Conservation (phyloP, 2,329 filamentous ascomycete species). For the Thielaviopsis cerberus region DNA sequence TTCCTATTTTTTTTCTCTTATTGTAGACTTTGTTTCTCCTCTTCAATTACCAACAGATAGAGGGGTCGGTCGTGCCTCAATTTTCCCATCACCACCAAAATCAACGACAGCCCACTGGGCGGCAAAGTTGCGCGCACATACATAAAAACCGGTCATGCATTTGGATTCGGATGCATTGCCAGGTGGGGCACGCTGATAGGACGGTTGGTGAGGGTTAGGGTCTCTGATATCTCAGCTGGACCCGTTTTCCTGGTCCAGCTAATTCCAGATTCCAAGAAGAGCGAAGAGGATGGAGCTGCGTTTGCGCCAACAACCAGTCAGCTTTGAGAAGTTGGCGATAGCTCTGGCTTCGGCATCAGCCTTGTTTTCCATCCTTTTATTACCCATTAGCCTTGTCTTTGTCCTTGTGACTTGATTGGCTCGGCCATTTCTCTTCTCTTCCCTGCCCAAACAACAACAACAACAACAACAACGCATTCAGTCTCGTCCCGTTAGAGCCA, state of each 20-base stretch:
- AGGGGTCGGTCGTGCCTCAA: no score
- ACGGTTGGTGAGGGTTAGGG: neutral
- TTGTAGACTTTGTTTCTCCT: no score
- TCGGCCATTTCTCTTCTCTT: neutral
- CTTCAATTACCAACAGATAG: no score
- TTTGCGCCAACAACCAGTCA: neutral
- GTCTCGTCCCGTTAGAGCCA: neutral
- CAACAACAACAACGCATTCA: no score
- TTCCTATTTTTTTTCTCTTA: no score
- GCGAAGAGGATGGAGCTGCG: neutral
- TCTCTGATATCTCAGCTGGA: neutral
- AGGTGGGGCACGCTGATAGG: neutral
- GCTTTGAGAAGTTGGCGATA: neutral
- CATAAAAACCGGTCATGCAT: no score
- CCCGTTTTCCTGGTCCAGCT: neutral
- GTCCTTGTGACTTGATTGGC: neutral
- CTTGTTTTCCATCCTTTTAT: no score
- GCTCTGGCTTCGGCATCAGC: neutral
- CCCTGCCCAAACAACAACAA: no score
- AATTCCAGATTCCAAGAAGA: neutral
- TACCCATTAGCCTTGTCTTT: neutral
- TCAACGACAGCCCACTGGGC: neutral
- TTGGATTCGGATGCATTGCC: neutral
- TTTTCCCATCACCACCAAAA: neutral
- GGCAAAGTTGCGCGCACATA: neutral